These are phyloP conservation scores for Citrullus mucosospermus DNA, from an alignment of 306 rosid genomes.

Conservation along the genomic window DNA sequence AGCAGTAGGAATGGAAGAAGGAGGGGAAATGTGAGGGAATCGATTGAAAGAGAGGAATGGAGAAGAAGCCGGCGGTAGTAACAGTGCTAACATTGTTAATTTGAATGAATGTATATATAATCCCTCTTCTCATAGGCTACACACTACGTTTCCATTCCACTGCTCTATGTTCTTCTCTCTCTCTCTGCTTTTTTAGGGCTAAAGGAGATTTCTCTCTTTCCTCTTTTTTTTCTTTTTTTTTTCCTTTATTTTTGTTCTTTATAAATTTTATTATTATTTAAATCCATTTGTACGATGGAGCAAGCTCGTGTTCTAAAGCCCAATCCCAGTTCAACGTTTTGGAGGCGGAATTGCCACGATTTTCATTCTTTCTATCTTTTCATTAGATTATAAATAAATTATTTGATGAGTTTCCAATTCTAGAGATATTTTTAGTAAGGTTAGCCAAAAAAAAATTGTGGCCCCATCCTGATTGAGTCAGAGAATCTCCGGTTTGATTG, in stretches of 20 bases:
- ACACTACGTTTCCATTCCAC: neutral
- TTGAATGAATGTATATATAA: neutral
- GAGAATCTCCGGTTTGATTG: too few relatives aligned
- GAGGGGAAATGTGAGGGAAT: constrained; percentile 27
- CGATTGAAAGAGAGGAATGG: constrained; percentile 38
- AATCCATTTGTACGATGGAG: neutral
- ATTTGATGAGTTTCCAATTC: too few relatives aligned
- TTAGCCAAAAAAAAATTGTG: too few relatives aligned
- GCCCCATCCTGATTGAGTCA: too few relatives aligned
- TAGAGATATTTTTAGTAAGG: too few relatives aligned
- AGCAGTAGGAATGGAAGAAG: constrained; percentile 12
- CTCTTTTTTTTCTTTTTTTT: neutral
- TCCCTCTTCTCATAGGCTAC: neutral
- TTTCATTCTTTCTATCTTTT: neutral
- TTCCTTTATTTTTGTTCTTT: too few relatives aligned
- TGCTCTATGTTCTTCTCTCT: neutral
- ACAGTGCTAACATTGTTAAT: constrained; percentile 9
- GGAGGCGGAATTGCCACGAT: neutral
- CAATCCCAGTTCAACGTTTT: neutral
- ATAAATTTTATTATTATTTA: neutral
- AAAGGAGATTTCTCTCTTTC: too few relatives aligned
- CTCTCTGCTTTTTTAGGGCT: constrained; percentile 9
- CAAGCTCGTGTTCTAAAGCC: neutral
- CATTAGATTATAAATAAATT: too few relatives aligned
- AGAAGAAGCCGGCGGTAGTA: constrained; percentile 38